A percentile compares a stretch with the other conserved stretches of the same genome.
These are phyloP conservation scores for Kalaharituber pfeilii DNA, from an alignment of 2,329 filamentous ascomycete species.

Conservation along the genomic window DNA sequence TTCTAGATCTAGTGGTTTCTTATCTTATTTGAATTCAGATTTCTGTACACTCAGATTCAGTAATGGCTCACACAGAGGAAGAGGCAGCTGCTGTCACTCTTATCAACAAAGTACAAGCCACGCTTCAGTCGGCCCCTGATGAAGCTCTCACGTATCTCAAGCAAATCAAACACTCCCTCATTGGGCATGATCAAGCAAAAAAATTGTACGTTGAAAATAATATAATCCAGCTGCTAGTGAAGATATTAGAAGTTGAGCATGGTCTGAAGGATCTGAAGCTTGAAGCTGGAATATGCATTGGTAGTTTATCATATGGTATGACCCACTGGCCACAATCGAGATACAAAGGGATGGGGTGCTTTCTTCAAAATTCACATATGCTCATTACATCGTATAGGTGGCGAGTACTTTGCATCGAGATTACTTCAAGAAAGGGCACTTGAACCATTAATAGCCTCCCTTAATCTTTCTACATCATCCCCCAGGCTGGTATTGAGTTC, in stretches of 20 bases:
- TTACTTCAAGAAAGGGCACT: slow-evolving; percentile 51
- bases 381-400: slow-evolving; percentile 38
- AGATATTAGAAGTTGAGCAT: slow-evolving; percentile 30
- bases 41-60: too few relatives aligned
- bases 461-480: slow-evolving; percentile 48
- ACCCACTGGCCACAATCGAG: slow-evolving; percentile 1
- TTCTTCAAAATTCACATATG: slow-evolving; percentile 4
- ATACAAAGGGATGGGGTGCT: not conserved
- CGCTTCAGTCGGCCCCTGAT: slow-evolving; percentile 15
- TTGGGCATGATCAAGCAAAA: slow-evolving; percentile 78
- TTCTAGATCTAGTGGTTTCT: too few relatives aligned
- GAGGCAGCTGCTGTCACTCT: slow-evolving; percentile 18
- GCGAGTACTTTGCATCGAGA: slow-evolving; percentile 58
- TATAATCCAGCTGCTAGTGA: slow-evolving; percentile 44
- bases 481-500: slow-evolving; percentile 53
- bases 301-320: slow-evolving; percentile 68
- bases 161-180: slow-evolving; percentile 69
- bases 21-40: too few relatives aligned
- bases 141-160: slow-evolving; percentile 40
- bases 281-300: slow-evolving; percentile 45
- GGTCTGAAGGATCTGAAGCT: slow-evolving; percentile 27
- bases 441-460: slow-evolving; percentile 49
- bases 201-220: slow-evolving; percentile 57
- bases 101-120: slow-evolving; percentile 27
- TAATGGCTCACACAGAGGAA: slow-evolving; percentile 18